Evolutionary conservation across 768 basidiomycete species (phyloP).

Genomic region (Mycena haematopus): DNA sequence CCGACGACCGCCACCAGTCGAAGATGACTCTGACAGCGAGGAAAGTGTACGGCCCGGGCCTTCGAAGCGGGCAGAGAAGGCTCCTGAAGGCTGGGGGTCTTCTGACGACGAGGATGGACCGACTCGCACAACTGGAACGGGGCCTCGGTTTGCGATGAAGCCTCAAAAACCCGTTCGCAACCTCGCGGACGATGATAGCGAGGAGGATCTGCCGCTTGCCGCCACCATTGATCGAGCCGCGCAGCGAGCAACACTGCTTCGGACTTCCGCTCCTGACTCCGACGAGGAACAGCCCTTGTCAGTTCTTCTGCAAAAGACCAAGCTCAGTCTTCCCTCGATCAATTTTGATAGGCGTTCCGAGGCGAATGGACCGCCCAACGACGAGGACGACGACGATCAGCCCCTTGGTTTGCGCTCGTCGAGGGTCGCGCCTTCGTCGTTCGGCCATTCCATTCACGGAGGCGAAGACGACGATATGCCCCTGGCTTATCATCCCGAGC

Average conservation of each 20-base stretch:
- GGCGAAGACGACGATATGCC: conserved; percentile 73
- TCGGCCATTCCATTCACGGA: conserved; percentile 27
- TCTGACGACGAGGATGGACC: conserved; percentile 71
- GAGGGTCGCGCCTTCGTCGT: conserved; percentile 42
- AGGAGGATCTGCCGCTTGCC: conserved; percentile 82
- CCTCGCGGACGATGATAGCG: conserved; percentile 60
- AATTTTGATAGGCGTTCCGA: conserved; percentile 44
- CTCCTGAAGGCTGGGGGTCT: conserved; percentile 55
- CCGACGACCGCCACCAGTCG: conserved; percentile 47
- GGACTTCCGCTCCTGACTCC: conserved; percentile 48
- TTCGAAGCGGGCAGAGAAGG: conserved; percentile 18
- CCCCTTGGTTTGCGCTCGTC: conserved; percentile 77
- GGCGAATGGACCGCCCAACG: conserved; percentile 36
- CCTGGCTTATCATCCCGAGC: conserved; percentile 77
- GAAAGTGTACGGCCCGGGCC: conserved; percentile 46
- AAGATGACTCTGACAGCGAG: conserved; percentile 62
- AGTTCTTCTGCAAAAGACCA: conserved; percentile 56
- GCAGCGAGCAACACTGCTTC: conserved; percentile 46
- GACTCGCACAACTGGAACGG: conserved; percentile 63
- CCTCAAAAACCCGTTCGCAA: conserved; percentile 26
- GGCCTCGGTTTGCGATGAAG: conserved; percentile 55
- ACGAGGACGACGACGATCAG: conserved; percentile 72
- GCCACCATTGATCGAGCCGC: conserved; percentile 64
- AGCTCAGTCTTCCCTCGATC: conserved; percentile 50
- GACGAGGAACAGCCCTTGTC: conserved; percentile 81